Conservation (phyloP, 2,329 filamentous ascomycete species). For the Lachnellula subtilissima region DNA sequence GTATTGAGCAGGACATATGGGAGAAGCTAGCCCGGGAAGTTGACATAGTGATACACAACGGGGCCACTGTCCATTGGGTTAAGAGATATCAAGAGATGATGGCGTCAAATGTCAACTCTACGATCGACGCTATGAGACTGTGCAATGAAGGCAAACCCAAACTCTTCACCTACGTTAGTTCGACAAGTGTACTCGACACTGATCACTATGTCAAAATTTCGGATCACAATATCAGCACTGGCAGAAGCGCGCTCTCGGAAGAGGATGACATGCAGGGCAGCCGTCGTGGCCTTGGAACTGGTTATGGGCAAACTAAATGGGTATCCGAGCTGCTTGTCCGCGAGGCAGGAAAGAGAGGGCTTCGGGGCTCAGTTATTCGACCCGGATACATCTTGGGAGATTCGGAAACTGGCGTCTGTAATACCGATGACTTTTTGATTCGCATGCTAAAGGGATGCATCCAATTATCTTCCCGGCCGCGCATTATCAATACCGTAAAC, state of each 20-base stretch:
- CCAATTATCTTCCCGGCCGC: slow-evolving; percentile 68
- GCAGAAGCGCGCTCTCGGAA: slow-evolving; percentile 64
- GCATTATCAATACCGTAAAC: slow-evolving; percentile 84
- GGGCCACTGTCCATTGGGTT: slow-evolving; percentile 75
- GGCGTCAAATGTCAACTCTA: slow-evolving; percentile 74
- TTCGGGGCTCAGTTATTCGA: slow-evolving; percentile 70
- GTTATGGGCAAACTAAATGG: slow-evolving; percentile 93
- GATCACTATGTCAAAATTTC: slow-evolving; percentile 76
- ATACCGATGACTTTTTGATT: slow-evolving; percentile 86
- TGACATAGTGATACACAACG: slow-evolving; percentile 75
- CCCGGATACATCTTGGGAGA: slow-evolving; percentile 84
- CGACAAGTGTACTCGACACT: slow-evolving; percentile 76
- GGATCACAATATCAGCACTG: slow-evolving; percentile 52
- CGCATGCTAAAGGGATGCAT: slow-evolving; percentile 83
- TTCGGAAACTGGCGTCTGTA: slow-evolving; percentile 62
- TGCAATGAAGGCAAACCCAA: slow-evolving; percentile 76
- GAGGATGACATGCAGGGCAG: slow-evolving; percentile 75
- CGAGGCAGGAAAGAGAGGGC: slow-evolving; percentile 72
- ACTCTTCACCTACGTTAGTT: slow-evolving; percentile 74
- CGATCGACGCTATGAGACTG: slow-evolving; percentile 69
- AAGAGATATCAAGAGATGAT: slow-evolving; percentile 68
- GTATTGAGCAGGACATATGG: slow-evolving; percentile 61
- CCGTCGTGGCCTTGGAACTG: slow-evolving; percentile 70
- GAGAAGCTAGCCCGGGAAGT: slow-evolving; percentile 56
- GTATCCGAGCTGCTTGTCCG: slow-evolving; percentile 63